Percentiles rank a stretch among this genome's conserved stretches.
These are phyloP conservation scores for Aspergillus puulaauensis DNA, from an alignment of 2,329 filamentous ascomycete genomes.

Conservation along the genomic window DNA sequence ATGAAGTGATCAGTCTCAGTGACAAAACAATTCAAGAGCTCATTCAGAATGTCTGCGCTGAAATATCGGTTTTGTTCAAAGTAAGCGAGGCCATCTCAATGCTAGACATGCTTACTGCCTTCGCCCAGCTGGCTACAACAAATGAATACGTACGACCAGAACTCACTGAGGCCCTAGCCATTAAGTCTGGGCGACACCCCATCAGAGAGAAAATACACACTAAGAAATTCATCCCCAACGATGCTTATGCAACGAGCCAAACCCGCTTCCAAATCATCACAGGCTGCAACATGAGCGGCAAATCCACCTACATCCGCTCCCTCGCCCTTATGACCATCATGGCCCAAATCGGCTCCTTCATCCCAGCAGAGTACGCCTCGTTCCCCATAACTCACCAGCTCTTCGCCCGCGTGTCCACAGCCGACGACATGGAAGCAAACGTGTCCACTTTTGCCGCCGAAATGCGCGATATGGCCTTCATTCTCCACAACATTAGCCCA, in stretches of 20 bases:
- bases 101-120: constrained; percentile 80
- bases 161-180: constrained; percentile 65
- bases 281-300: constrained; percentile 97
- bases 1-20: constrained; percentile 80
- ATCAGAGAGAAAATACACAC: constrained; percentile 72
- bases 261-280: constrained; percentile 90
- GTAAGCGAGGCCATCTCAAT: constrained; percentile 84
- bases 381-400: constrained; percentile 79
- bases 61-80: constrained; percentile 74
- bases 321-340: constrained; percentile 84
- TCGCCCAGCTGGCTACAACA: constrained; percentile 70
- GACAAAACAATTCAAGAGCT: constrained; percentile 73
- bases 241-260: constrained; percentile 79
- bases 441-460: constrained; percentile 91
- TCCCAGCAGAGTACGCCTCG: constrained; percentile 80
- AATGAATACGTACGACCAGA: constrained; percentile 69
- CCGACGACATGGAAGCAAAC: constrained; percentile 86
- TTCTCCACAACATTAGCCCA: constrained; percentile 76
- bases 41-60: constrained; percentile 67
- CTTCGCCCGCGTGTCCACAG: constrained; percentile 82
- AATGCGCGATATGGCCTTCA: constrained; percentile 95
- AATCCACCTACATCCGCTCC: constrained; percentile 89
- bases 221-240: constrained; percentile 78
- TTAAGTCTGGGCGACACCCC: constrained; percentile 75
- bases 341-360: constrained; percentile 89